phyloP scores from a whole-genome alignment of 495 filamentous ascomycete genomes.

The Clohesyomyces aquaticus region DNA sequence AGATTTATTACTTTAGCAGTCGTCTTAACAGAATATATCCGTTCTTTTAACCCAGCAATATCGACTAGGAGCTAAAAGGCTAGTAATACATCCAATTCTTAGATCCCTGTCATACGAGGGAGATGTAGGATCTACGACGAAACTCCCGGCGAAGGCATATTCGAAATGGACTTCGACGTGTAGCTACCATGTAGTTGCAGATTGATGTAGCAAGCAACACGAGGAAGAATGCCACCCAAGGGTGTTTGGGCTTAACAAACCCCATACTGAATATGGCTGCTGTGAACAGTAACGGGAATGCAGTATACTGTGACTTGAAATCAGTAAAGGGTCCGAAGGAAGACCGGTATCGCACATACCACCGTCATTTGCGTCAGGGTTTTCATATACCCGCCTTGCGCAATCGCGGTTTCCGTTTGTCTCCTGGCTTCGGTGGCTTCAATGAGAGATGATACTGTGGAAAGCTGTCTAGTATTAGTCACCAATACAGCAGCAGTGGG shows the following conservation, averaged over 20 bases:
- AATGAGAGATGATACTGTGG: slow-evolving; percentile 11
- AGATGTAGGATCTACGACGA: not conserved
- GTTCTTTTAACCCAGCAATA: too few relatives aligned
- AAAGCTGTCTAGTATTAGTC: slow-evolving; percentile 1
- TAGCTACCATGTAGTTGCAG: slow-evolving; percentile 11
- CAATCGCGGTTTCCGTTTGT: slow-evolving; percentile 5
- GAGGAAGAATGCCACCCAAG: slow-evolving; percentile 3
- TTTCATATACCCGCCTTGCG: slow-evolving; percentile 12
- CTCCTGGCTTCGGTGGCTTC: slow-evolving; percentile 6
- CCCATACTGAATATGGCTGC: slow-evolving; percentile 17
- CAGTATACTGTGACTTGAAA: not conserved
- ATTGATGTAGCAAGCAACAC: not conserved
- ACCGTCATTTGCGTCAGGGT: slow-evolving; percentile 23
- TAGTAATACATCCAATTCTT: too few relatives aligned
- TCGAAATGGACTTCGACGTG: slow-evolving; percentile 2
- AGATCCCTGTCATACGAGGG: not conserved
- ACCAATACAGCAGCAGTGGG: not conserved
- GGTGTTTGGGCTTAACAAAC: slow-evolving; percentile 7
- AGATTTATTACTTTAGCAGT: too few relatives aligned
- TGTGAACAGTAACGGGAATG: slow-evolving; percentile 14
- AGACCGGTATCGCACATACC: slow-evolving; percentile 14
- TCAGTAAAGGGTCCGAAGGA: not conserved
- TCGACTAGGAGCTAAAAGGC: too few relatives aligned
- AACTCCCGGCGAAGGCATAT: not conserved
- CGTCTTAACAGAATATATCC: too few relatives aligned